Evolutionary conservation across 805 yeast species (phyloP).

Genomic region (Cyberlindnera saturnus): DNA sequence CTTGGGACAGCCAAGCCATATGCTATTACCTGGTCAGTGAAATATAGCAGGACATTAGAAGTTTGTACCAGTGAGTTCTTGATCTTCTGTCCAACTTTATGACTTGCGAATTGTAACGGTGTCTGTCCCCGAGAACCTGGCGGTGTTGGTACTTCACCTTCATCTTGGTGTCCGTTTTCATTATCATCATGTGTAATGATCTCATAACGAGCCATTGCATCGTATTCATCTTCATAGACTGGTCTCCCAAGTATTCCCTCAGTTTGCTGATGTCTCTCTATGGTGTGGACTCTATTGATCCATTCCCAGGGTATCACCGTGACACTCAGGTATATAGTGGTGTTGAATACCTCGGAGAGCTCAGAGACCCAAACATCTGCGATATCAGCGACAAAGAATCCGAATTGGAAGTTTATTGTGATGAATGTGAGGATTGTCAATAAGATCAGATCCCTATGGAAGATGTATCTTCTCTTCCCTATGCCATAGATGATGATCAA

Average conservation of each 20-base stretch:
- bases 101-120: not conserved
- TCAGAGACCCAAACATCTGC: conserved; percentile 71
- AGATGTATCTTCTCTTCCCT: conserved; percentile 44
- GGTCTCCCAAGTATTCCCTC: conserved; percentile 73
- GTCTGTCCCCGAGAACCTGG: not conserved
- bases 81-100: conserved; percentile 7
- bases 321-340: conserved; percentile 63
- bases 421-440: conserved; percentile 51
- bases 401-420: conserved; percentile 54
- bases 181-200: conserved; percentile 13
- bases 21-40: conserved; percentile 50
- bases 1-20: conserved; percentile 54
- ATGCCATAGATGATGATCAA: conserved; percentile 49
- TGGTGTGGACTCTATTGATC: conserved; percentile 57
- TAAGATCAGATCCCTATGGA: conserved; percentile 43
- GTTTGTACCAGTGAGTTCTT: conserved; percentile 24
- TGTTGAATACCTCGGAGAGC: conserved; percentile 65
- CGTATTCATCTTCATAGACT: conserved; percentile 60
- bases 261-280: conserved; percentile 55
- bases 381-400: conserved; percentile 71
- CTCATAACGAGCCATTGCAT: conserved; percentile 18
- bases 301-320: conserved; percentile 84
- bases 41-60: conserved; percentile 33
- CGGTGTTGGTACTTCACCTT: not conserved
- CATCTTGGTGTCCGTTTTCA: conserved; percentile 5